Conservation (phyloP, 495 filamentous ascomycete species). For the Podospora didyma region DNA sequence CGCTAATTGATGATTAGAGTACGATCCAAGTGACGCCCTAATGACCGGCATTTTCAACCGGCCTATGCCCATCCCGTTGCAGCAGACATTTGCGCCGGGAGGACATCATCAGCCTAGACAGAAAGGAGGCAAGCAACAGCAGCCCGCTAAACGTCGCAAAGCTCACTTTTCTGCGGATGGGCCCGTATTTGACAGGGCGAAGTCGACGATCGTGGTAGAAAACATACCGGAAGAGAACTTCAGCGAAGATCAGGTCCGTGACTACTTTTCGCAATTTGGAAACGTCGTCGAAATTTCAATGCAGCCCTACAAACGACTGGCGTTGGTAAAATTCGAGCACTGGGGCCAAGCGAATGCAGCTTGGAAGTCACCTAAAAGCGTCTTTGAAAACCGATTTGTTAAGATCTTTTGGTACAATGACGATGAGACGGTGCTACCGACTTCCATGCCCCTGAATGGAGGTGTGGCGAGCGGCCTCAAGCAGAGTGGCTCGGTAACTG, state of each 20-base stretch:
- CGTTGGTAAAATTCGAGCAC: constrained; percentile 73
- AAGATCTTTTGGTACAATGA: constrained; percentile 95
- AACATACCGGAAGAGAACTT: constrained; percentile 89
- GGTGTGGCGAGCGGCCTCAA: constrained; percentile 15
- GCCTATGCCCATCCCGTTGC: not conserved
- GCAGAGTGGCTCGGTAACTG: constrained; percentile 16
- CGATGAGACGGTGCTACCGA: constrained; percentile 30
- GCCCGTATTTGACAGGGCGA: constrained; percentile 67
- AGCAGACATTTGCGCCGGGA: constrained; percentile 2
- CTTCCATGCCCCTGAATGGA: constrained; percentile 14
- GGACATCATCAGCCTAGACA: constrained; percentile 2
- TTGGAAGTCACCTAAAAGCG: constrained; percentile 86
- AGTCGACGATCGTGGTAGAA: constrained; percentile 83
- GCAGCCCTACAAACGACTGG: constrained; percentile 72
- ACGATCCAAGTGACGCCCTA: constrained; percentile 69
- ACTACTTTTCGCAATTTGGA: constrained; percentile 85
- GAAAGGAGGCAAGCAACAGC: constrained; percentile 17
- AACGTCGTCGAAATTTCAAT: constrained; percentile 68
- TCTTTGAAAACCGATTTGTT: constrained; percentile 96
- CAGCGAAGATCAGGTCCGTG: constrained; percentile 65
- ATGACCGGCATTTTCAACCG: constrained; percentile 18
- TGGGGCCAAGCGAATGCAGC: constrained; percentile 74
- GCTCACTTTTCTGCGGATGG: constrained; percentile 69
- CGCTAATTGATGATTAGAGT: constrained; percentile 52
- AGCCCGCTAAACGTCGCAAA: constrained; percentile 32